These are phyloP conservation scores for Annulohypoxylon stygium DNA, from an alignment of 495 filamentous ascomycete species.

Conservation along the genomic window DNA sequence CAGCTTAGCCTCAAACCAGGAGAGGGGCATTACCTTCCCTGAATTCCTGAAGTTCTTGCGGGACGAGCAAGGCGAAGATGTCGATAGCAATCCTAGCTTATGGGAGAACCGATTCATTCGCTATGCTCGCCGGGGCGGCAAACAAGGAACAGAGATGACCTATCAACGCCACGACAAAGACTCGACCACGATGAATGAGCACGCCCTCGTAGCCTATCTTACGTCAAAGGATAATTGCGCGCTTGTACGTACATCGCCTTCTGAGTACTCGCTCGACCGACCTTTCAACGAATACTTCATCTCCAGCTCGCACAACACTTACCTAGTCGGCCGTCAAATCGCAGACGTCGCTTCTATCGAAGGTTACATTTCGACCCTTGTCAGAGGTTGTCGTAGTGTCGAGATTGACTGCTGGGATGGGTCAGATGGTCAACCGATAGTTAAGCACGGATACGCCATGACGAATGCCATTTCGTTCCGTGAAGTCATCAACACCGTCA, in stretches of 20 bases:
- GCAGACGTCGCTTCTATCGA: conserved; percentile 91
- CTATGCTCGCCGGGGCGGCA: conserved; percentile 43
- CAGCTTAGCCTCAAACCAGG: conserved; percentile 61
- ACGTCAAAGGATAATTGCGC: conserved; percentile 79
- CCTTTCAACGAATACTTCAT: conserved; percentile 98
- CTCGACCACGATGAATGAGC: conserved; percentile 73
- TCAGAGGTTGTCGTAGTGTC: conserved; percentile 90
- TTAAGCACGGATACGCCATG: conserved; percentile 90
- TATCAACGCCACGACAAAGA: conserved; percentile 59
- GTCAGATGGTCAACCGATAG: conserved; percentile 82
- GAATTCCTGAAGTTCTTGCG: conserved; percentile 84
- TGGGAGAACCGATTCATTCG: conserved; percentile 82
- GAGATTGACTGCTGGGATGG: conserved; percentile 99
- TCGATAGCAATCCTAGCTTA: conserved; percentile 70
- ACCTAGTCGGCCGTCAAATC: conserved; percentile 91
- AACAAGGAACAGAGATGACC: conserved; percentile 67
- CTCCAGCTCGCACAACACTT: conserved; percentile 98
- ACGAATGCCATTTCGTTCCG: conserved; percentile 87
- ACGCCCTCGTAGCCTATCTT: conserved; percentile 81
- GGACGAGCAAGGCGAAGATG: conserved; percentile 79
- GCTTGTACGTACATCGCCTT: conserved; percentile 64
- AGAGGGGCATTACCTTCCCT: conserved; percentile 72
- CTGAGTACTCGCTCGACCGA: conserved; percentile 74
- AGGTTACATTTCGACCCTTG: conserved; percentile 90
- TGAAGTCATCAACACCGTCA: conserved; percentile 92